phyloP scores from a whole-genome alignment of 768 basidiomycete species.

The Russula sp. region DNA sequence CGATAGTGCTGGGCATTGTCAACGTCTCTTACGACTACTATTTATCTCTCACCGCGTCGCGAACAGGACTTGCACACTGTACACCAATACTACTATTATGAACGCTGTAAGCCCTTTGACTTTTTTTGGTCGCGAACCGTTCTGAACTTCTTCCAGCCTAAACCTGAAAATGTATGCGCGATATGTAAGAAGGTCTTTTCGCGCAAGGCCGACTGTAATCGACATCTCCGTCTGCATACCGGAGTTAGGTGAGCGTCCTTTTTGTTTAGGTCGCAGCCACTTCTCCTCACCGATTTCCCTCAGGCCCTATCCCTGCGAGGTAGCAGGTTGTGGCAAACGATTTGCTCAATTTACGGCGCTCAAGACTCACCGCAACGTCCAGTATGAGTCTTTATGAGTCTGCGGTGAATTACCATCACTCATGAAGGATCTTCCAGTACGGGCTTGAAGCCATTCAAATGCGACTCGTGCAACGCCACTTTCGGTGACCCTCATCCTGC shows the following conservation, averaged over 20 bases:
- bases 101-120: conserved; percentile 11
- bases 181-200: conserved; percentile 50
- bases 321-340: conserved; percentile 45
- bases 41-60: conserved; percentile 17
- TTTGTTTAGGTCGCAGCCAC: neutral
- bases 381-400: conserved; percentile 46
- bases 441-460: conserved; percentile 38
- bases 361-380: conserved; percentile 61
- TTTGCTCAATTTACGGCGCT: conserved; percentile 62
- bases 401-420: neutral
- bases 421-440: conserved; percentile 29
- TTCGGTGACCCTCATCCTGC: conserved; percentile 73
- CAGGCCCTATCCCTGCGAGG: conserved; percentile 52
- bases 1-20: conserved; percentile 30
- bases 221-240: conserved; percentile 53
- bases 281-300: conserved; percentile 11
- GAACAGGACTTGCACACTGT: conserved; percentile 6
- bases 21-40: conserved; percentile 7
- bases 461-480: conserved; percentile 48
- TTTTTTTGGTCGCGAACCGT: neutral
- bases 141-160: conserved; percentile 13
- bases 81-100: conserved; percentile 17
- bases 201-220: conserved; percentile 58
- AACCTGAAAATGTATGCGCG: conserved; percentile 18
- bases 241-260: conserved; percentile 45